phyloP scores from a whole-genome alignment of 2,329 filamentous ascomycete species.

The Biscogniauxia mediterranea region DNA sequence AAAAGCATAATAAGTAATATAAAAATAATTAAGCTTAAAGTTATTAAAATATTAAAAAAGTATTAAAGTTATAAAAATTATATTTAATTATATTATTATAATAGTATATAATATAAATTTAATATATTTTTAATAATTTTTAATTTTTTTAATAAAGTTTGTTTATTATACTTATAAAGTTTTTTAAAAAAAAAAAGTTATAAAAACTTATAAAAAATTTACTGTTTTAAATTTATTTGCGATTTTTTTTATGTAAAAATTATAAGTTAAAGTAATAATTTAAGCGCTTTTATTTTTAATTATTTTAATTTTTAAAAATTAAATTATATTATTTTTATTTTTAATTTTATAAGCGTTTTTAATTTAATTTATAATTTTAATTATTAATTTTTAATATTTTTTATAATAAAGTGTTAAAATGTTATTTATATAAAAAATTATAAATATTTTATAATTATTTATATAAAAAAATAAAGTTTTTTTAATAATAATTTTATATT shows the following conservation, averaged over 20 bases:
- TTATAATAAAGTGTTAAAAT: background rate
- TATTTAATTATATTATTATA: background rate
- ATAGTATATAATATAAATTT: background rate
- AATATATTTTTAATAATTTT: background rate
- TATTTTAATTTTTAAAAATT: background rate
- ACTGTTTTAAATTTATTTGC: background rate
- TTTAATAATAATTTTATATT: background rate
- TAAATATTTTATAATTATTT: background rate
- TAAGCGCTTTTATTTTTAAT: background rate
- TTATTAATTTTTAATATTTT: background rate
- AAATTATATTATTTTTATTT: background rate
- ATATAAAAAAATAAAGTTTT: constrained; percentile 2
- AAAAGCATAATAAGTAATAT: background rate
- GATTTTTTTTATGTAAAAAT: background rate
- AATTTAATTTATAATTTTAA: background rate
- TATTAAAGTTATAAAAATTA: background rate
- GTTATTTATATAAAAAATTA: background rate
- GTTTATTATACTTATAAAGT: background rate
- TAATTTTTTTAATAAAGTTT: background rate
- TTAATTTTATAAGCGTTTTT: background rate
- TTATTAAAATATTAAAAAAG: background rate
- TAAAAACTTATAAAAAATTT: background rate
- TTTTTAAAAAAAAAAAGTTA: too few species aligned
- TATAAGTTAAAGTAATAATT: background rate
- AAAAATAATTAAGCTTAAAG: background rate